Evolutionary conservation across 2,329 filamentous ascomycete genomes (phyloP).

Genomic region (Talaromyces funiculosus): DNA sequence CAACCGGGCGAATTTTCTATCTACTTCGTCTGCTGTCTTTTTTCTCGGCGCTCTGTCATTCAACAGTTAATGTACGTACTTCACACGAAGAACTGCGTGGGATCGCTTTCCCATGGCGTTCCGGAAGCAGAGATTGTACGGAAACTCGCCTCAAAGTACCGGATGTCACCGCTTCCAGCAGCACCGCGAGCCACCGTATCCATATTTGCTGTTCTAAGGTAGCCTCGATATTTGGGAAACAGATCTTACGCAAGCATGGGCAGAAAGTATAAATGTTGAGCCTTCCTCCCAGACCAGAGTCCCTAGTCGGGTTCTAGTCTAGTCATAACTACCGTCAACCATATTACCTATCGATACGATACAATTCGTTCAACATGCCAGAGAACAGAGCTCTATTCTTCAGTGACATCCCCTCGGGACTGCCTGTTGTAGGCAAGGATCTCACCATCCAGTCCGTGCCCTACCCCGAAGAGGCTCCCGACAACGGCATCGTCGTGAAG

Average conservation of each 20-base stretch:
- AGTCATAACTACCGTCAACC: not conserved
- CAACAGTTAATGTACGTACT: not conserved
- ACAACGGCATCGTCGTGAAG: constrained; percentile 64
- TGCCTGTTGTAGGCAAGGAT: constrained; percentile 66
- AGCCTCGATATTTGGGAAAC: not conserved
- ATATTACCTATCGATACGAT: too few species aligned
- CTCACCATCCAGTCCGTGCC: constrained; percentile 55
- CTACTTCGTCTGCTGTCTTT: not conserved
- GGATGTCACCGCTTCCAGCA: not conserved
- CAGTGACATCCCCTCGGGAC: constrained; percentile 61
- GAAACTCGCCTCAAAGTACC: not conserved
- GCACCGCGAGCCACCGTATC: not conserved
- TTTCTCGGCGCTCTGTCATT: not conserved
- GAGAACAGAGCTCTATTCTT: constrained; percentile 72
- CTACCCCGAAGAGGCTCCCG: constrained; percentile 39
- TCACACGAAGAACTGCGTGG: not conserved
- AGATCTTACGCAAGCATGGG: not conserved
- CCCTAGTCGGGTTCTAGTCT: not conserved
- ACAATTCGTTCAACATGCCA: constrained; percentile 10
- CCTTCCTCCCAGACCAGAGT: not conserved
- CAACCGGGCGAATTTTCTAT: not conserved
- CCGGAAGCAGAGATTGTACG: not conserved
- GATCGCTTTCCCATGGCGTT: not conserved
- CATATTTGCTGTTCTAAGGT: not conserved
- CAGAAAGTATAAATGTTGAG: not conserved